Evolutionary conservation across 257 asterid species (phyloP).

Genomic region (Datura wrightii): DNA sequence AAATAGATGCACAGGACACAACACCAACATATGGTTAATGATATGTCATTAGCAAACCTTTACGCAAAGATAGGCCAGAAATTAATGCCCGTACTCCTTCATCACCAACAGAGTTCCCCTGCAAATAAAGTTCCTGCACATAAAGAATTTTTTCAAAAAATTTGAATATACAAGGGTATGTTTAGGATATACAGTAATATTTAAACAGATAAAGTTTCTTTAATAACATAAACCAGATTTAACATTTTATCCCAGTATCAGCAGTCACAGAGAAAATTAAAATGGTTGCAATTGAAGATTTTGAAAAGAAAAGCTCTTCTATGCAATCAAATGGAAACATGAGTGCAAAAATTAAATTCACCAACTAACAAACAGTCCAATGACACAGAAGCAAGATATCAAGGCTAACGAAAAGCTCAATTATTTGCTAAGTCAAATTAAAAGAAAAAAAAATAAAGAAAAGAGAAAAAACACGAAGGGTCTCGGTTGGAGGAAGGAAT

Average conservation of each 20-base stretch:
- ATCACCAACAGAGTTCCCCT: constrained; percentile 94
- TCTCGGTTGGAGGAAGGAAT: background rate
- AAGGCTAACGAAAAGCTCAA: constrained; percentile 9
- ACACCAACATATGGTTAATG: background rate
- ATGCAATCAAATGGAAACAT: constrained; percentile 20
- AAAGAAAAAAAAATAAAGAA: background rate
- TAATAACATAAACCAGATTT: background rate
- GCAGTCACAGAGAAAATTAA: background rate
- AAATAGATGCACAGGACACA: constrained; percentile 3
- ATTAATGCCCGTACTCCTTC: constrained; percentile 88
- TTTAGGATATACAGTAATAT: background rate
- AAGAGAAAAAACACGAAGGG: background rate
- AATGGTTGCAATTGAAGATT: background rate
- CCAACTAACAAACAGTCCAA: background rate
- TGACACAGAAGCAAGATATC: background rate
- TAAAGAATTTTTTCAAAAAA: constrained; percentile 12
- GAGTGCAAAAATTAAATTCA: constrained; percentile 6
- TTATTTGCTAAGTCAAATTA: background rate
- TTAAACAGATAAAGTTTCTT: background rate
- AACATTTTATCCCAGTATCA: background rate
- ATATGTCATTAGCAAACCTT: constrained; percentile 53
- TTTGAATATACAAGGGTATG: background rate
- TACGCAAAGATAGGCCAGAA: constrained; percentile 74
- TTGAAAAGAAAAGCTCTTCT: background rate
- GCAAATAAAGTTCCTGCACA: constrained; percentile 82